phyloP scores from a whole-genome alignment of 192 early-diverging fungal genomes.

The Coemansia guatemalensis region DNA sequence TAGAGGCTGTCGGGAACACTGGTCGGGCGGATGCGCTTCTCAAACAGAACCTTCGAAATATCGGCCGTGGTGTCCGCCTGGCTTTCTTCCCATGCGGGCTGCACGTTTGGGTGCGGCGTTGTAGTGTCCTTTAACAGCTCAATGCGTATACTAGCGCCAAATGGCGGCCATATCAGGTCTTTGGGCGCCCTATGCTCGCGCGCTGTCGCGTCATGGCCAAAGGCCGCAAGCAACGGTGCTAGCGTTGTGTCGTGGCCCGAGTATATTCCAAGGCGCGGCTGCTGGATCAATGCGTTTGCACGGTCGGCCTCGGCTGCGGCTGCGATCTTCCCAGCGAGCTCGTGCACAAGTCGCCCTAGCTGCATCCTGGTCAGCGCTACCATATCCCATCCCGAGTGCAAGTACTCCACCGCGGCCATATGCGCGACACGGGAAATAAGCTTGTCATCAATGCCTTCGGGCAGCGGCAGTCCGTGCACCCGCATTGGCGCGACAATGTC shows the following conservation, averaged over 20 bases:
- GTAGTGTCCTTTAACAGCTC: slow-evolving; percentile 47
- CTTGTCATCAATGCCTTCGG: slow-evolving; percentile 25
- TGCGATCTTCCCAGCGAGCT: slow-evolving; percentile 32
- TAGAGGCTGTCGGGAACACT: slow-evolving; percentile 42
- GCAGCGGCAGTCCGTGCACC: slow-evolving; percentile 31
- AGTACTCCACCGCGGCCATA: slow-evolving; percentile 21
- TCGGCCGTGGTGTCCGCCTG: slow-evolving; percentile 20
- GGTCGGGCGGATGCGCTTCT: slow-evolving; percentile 28
- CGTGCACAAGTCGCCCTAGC: slow-evolving; percentile 34
- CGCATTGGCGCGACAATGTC: slow-evolving; percentile 29
- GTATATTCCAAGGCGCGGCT: slow-evolving; percentile 25
- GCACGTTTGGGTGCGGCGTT: slow-evolving; percentile 22
- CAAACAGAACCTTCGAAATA: slow-evolving; percentile 20
- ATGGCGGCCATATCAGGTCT: slow-evolving; percentile 36
- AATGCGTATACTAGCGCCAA: slow-evolving; percentile 36
- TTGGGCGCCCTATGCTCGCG: background rate
- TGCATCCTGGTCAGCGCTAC: slow-evolving; percentile 30
- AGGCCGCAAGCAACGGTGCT: slow-evolving; percentile 37
- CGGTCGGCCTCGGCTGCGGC: slow-evolving; percentile 37
- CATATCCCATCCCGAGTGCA: slow-evolving; percentile 21
- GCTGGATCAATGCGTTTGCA: background rate
- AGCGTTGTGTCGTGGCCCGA: slow-evolving; percentile 54
- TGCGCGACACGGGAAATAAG: slow-evolving; percentile 26
- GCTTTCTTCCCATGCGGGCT: slow-evolving; percentile 40
- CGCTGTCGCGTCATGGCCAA: slow-evolving; percentile 21